Evolutionary conservation across 148 eudicot species (phyloP), one percentile per base, ranked within the genome.

Genomic region (Silene latifolia): DNA sequence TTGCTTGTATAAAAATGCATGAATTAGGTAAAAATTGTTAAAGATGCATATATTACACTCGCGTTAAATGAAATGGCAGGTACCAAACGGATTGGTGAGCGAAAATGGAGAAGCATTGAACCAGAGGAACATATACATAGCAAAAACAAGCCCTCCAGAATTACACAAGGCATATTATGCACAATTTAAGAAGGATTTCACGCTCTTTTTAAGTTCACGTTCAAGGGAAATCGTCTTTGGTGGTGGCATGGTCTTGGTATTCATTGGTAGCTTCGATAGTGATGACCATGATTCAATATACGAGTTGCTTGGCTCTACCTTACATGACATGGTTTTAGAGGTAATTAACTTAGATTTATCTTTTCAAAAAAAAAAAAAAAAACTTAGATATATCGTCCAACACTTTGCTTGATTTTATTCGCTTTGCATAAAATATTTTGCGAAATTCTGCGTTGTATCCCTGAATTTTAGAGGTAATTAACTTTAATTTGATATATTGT

Each of bases 241-340:
- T 12, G 93, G 90, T 1, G 77, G 61, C 39, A 85, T 89, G 87
- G 80, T 89, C 39, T 72, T 89, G 74, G 77, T 86, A 29, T 56
- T 87, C 54, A 6, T 75, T 5, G 85, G 82, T 17, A 79, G 87
- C 77, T 74, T 60, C 11, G 63, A 74, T 2, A n/a, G 64, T 19
- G 63, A 72, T 27, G 79, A 82, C n/a, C 74, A 72, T 62, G 71
- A 71, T 20, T 14, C 47, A 18, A 18, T 74, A 14, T 75, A 63
- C 63, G 86, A 79, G 35, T 67, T 76, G 32, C 70, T 81, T 13
- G 85, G 77, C 24, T 62, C 67, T 21, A 72, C 86, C 67, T 77
- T 81, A 23, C 70, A 78, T 0, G 78, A 73, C 35, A 77, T 79
- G 85, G 84, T 72, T 29, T 42, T 24, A 53, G 61, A 80, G 91